Evolutionary conservation across 306 rosid genomes (phyloP), one percentile per base, ranked within the genome.

Genomic region (Gastrolobium villosum): DNA sequence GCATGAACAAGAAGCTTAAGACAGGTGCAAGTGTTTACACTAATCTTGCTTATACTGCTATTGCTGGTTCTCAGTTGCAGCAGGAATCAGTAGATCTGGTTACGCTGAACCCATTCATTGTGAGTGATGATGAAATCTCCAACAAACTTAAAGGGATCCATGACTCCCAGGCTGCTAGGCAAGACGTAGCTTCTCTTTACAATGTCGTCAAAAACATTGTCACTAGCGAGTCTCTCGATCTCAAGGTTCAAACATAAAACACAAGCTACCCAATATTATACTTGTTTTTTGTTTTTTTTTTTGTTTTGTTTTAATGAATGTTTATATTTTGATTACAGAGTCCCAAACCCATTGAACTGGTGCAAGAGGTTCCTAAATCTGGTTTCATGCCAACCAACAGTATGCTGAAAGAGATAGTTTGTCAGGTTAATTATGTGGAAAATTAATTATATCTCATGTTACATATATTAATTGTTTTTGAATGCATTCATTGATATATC

Each of bases 141-240:
- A 82, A 3, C 44, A 40, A 1, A 71, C 26, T 82, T 39, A 63
- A 61, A 9, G 69, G 11, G 3, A 62, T 78, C 15, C 86, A 82
- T 56, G 82, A 75, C 28, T 56, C 78, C 13, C 31, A n/a, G 2
- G 76, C 74, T 3, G 30, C 44, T 0, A 35, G 70, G 1, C 70
- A 62, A 10, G 87, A 84, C n/a, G 87, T 20, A 20, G 26, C 26
- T 20, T 20, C 26, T 69, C 84, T 84, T 10, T 80, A 26, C 34
- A n/a, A 10, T 1, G 46, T 80, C 43, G 75, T 64, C 1, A 74
- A 72, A 40, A 80, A 48, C 61, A 49, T 80, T 36, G 60, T 20
- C 26, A 20, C 26, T 20, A 20, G 26, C 26, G 26, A 20, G 26
- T 20, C 26, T 20, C 26, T 20, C 26, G 26, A 20, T 20, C 26